phyloP scores from a whole-genome alignment of 2,329 filamentous ascomycete genomes.

The Apiospora arundinis region DNA sequence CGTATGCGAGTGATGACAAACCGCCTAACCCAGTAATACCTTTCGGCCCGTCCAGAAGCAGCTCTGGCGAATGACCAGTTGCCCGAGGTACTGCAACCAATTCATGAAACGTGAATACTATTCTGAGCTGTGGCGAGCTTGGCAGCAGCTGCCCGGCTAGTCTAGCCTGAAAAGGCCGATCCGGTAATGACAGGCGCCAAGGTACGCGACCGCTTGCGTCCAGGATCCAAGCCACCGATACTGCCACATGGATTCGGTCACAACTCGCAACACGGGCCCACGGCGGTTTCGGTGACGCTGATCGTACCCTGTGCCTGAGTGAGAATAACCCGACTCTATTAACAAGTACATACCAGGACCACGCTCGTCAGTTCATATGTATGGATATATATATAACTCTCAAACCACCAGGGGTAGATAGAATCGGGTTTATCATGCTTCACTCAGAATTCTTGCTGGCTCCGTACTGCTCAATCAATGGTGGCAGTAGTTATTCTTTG shows the following conservation, averaged over 20 bases:
- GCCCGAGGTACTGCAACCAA: slow-evolving; percentile 12
- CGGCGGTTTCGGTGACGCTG: slow-evolving; percentile 1
- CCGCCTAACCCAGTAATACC: slow-evolving; percentile 12
- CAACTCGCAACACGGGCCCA: background rate
- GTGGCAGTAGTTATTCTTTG: background rate
- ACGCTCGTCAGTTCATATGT: background rate
- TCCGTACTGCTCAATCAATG: background rate
- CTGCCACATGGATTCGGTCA: slow-evolving; percentile 8
- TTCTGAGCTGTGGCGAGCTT: slow-evolving; percentile 17
- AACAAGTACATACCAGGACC: background rate
- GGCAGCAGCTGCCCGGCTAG: slow-evolving; percentile 7
- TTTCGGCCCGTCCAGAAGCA: slow-evolving; percentile 16
- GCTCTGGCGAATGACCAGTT: slow-evolving; percentile 8
- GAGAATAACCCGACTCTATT: background rate
- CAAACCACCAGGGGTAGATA: background rate
- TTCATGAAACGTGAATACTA: slow-evolving; percentile 16
- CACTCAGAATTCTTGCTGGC: background rate
- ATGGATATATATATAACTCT: background rate
- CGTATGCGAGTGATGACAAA: slow-evolving; percentile 14
- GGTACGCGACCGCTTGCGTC: slow-evolving; percentile 10
- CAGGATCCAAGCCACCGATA: slow-evolving; percentile 12
- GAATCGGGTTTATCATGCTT: background rate
- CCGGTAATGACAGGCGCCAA: slow-evolving; percentile 10
- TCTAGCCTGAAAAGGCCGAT: slow-evolving; percentile 9
- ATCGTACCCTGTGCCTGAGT: background rate